Evolutionary conservation across 2,329 filamentous ascomycete genomes (phyloP).

Genomic region (Ophiostoma piceae): DNA sequence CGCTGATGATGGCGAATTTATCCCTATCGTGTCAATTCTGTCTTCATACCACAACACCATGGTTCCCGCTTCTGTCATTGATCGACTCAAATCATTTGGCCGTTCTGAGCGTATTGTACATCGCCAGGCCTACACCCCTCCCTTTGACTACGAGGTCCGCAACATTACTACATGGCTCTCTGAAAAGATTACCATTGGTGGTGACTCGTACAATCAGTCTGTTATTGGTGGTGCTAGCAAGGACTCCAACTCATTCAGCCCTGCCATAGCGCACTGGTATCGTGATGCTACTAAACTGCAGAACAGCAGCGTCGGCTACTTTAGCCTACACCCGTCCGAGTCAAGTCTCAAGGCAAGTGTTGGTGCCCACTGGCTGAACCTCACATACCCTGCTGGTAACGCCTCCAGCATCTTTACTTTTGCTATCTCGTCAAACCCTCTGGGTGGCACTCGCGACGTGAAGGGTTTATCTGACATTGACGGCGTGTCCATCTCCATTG

Average conservation of each 20-base stretch:
- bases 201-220: slow-evolving; percentile 52
- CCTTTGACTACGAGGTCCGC: slow-evolving; percentile 51
- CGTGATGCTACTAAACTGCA: slow-evolving; percentile 28
- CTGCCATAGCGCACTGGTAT: slow-evolving; percentile 55
- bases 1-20: slow-evolving; percentile 54
- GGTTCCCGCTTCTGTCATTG: slow-evolving; percentile 35
- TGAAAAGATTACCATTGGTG: slow-evolving; percentile 54
- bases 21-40: slow-evolving; percentile 52
- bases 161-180: slow-evolving; percentile 58
- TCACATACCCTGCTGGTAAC: slow-evolving; percentile 52
- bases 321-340: slow-evolving; percentile 36
- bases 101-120: slow-evolving; percentile 43
- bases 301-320: slow-evolving; percentile 36
- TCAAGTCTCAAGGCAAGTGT: slow-evolving; percentile 40
- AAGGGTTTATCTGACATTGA: slow-evolving; percentile 44
- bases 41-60: slow-evolving; percentile 46
- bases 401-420: slow-evolving; percentile 46
- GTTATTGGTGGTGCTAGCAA: slow-evolving; percentile 51
- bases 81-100: slow-evolving; percentile 33
- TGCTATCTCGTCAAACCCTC: slow-evolving; percentile 41
- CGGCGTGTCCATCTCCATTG: slow-evolving; percentile 42
- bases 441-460: slow-evolving; percentile 42
- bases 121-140: slow-evolving; percentile 52
- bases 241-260: slow-evolving; percentile 51
- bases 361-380: slow-evolving; percentile 39